A percentile compares a stretch with the other conserved stretches of the same genome.
Conservation (phyloP, 1,284 basidiomycete species). For the Bjerkandera adusta region DNA sequence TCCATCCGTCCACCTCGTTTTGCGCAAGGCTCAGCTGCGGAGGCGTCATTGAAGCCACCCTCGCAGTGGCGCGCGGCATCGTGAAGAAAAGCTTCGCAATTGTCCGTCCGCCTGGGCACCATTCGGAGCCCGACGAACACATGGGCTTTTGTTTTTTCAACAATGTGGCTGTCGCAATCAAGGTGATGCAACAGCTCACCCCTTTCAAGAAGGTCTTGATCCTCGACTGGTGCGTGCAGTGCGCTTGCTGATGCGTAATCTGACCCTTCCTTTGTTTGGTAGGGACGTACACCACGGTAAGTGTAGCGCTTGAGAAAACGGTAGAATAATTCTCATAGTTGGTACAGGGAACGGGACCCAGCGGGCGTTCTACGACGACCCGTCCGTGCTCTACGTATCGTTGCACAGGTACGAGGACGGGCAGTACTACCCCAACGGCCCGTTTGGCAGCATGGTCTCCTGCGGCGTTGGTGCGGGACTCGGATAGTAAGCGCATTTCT, state of each 20-base stretch:
- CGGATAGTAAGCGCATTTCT: conserved; percentile 67
- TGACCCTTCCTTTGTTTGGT: conserved; percentile 8
- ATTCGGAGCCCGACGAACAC: conserved; percentile 95
- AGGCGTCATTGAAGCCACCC: conserved; percentile 88
- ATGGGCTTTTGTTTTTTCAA: conserved; percentile 99
- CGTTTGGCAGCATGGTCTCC: conserved; percentile 84
- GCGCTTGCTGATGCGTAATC: conserved; percentile 11
- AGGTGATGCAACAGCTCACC: conserved; percentile 72
- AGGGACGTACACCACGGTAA: conserved; percentile 98
- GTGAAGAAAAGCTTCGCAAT: conserved; percentile 93
- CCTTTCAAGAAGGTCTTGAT: conserved; percentile 83
- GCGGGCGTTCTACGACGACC: conserved; percentile 90
- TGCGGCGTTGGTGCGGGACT: conserved; percentile 82
- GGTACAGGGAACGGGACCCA: conserved; percentile 89
- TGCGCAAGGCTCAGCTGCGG: conserved; percentile 91
- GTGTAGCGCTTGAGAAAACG: conserved; percentile 13
- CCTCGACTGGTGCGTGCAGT: conserved; percentile 81
- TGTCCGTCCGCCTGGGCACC: conserved; percentile 96
- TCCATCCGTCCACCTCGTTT: conserved; percentile 82
- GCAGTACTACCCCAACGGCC: conserved; percentile 89
- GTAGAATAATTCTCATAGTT: background rate
- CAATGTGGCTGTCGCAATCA: conserved; percentile 92
- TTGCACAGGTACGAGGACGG: conserved; percentile 94
- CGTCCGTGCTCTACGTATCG: conserved; percentile 92
- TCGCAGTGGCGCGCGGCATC: conserved; percentile 81